These are phyloP conservation scores for Medicago lupulina DNA, from an alignment of 306 rosid species.

Conservation along the genomic window DNA sequence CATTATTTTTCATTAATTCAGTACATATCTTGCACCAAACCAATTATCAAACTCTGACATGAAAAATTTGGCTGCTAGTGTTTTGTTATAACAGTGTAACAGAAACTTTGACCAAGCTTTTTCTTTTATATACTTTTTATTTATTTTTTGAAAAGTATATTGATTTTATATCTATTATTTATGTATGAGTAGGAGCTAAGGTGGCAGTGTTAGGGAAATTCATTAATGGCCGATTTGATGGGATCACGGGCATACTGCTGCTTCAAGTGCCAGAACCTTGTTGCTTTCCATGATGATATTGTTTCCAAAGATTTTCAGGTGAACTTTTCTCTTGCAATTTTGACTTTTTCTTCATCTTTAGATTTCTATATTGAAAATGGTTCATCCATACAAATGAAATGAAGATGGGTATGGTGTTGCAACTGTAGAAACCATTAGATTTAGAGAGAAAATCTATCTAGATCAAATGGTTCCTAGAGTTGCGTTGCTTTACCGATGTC, in stretches of 20 bases:
- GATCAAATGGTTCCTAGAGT: too few relatives aligned
- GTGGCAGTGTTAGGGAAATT: constrained; percentile 37
- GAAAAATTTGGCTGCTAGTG: constrained; percentile 34
- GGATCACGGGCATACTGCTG: constrained; percentile 65
- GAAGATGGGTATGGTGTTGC: not conserved
- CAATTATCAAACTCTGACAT: constrained; percentile 38
- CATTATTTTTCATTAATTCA: constrained; percentile 41
- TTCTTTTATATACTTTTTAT: constrained; percentile 8
- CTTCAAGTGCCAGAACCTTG: constrained; percentile 69
- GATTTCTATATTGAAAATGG: constrained; percentile 16
- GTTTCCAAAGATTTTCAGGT: constrained; percentile 77
- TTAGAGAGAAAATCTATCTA: too few relatives aligned
- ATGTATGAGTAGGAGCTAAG: constrained; percentile 27
- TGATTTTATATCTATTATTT: not conserved
- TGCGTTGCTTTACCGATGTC: too few relatives aligned
- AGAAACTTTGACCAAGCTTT: constrained; percentile 35
- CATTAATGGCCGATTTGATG: constrained; percentile 58
- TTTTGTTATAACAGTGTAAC: constrained; percentile 26
- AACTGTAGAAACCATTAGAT: not conserved
- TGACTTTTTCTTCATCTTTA: constrained; percentile 35
- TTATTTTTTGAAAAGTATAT: not conserved
- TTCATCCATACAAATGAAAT: too few relatives aligned
- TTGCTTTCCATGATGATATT: constrained; percentile 71
- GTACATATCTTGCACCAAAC: constrained; percentile 11
- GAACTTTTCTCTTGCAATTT: constrained; percentile 38